These are phyloP conservation scores for Septoria petroselini DNA, from an alignment of 2,329 filamentous ascomycete genomes.

Conservation along the genomic window DNA sequence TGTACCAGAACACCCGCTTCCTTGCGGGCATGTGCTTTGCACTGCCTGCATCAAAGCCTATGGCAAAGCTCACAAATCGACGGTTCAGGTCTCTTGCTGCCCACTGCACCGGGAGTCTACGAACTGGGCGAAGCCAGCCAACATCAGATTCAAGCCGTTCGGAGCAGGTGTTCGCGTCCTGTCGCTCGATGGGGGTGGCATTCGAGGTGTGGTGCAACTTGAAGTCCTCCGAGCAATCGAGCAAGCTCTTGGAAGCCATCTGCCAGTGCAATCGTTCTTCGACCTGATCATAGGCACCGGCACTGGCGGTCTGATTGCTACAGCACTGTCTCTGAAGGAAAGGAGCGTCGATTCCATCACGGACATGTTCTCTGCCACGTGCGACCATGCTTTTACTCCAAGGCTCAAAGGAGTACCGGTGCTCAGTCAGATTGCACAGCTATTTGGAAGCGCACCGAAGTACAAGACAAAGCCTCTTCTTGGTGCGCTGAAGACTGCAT, in stretches of 20 bases:
- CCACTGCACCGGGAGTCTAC: constrained; percentile 37
- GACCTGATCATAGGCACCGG: constrained; percentile 50
- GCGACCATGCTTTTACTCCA: constrained; percentile 44
- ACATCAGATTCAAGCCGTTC: constrained; percentile 32
- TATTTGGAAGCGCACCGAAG: constrained; percentile 32
- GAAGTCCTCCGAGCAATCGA: constrained; percentile 46
- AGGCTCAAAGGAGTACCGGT: constrained; percentile 39
- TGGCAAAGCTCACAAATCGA: constrained; percentile 33
- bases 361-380: constrained; percentile 41
- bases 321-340: constrained; percentile 42
- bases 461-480: constrained; percentile 39
- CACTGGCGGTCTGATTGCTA: constrained; percentile 47
- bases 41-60: constrained; percentile 42
- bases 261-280: constrained; percentile 49
- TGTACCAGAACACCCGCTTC: constrained; percentile 44
- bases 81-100: constrained; percentile 34
- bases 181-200: constrained; percentile 43
- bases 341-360: constrained; percentile 43
- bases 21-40: constrained; percentile 50
- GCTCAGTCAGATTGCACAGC: constrained; percentile 34
- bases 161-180: constrained; percentile 34
- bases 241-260: constrained; percentile 38
- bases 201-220: constrained; percentile 48
- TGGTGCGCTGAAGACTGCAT: constrained; percentile 41
- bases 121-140: constrained; percentile 38